Evolutionary conservation across 768 basidiomycete genomes (phyloP).

Genomic region (Hygrophoropsis aurantiaca): DNA sequence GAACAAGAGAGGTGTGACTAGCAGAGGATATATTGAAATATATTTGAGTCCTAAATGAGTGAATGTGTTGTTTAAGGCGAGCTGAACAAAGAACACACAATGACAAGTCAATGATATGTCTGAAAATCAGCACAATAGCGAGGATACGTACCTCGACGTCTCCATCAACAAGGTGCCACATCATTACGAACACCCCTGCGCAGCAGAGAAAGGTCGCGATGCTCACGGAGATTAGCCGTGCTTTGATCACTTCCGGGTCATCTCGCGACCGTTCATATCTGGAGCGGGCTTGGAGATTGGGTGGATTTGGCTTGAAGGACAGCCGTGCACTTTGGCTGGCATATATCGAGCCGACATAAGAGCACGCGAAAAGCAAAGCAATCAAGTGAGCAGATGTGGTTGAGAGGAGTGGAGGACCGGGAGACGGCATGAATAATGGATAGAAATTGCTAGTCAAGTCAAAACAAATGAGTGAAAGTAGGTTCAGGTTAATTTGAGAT

Average conservation of each 20-base stretch:
- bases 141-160: constrained; percentile 13
- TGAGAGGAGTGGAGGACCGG: constrained; percentile 24
- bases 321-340: constrained; percentile 64
- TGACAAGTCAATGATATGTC: background rate
- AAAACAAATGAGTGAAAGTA: too few species aligned
- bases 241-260: constrained; percentile 82
- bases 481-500: too few species aligned
- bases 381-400: constrained; percentile 48
- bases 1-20: constrained; percentile 74
- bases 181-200: constrained; percentile 44
- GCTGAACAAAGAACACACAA: background rate
- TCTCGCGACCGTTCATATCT: constrained; percentile 66
- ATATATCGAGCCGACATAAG: constrained; percentile 86
- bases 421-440: background rate
- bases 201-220: constrained; percentile 63
- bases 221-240: constrained; percentile 68
- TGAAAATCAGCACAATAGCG: too few species aligned
- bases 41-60: constrained; percentile 41
- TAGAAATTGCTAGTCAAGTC: too few species aligned
- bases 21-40: constrained; percentile 43
- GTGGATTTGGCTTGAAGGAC: constrained; percentile 36
- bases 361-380: constrained; percentile 55
- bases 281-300: constrained; percentile 26
- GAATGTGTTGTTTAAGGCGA: constrained; percentile 30
- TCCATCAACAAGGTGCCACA: constrained; percentile 29